Conservation (phyloP, 2,329 filamentous ascomycete genomes). For the Talaromyces islandicus region DNA sequence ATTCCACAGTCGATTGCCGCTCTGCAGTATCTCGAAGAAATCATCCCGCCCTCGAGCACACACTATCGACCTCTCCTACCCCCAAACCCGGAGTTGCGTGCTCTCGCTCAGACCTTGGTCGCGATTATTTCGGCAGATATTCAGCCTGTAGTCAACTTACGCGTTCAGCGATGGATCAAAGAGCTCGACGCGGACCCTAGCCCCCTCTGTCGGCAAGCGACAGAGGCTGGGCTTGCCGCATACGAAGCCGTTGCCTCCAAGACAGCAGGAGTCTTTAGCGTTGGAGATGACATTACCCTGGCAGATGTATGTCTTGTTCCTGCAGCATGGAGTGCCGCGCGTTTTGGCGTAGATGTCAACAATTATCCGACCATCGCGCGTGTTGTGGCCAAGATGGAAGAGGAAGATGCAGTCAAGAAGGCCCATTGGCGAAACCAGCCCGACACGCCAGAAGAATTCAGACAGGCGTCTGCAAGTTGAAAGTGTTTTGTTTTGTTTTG, state of each 20-base stretch:
- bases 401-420: slow-evolving; percentile 46
- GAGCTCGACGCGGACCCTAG: slow-evolving; percentile 39
- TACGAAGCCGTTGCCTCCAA: slow-evolving; percentile 45
- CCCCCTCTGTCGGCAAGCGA: slow-evolving; percentile 49
- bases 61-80: slow-evolving; percentile 42
- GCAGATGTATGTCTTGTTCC: slow-evolving; percentile 56
- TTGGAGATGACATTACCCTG: slow-evolving; percentile 51
- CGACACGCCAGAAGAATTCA: slow-evolving; percentile 48
- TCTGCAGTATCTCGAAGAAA: slow-evolving; percentile 58
- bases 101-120: slow-evolving; percentile 49
- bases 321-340: slow-evolving; percentile 52
- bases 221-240: slow-evolving; percentile 49
- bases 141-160: slow-evolving; percentile 56
- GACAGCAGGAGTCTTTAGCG: slow-evolving; percentile 46
- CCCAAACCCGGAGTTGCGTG: slow-evolving; percentile 38
- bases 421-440: slow-evolving; percentile 51
- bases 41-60: slow-evolving; percentile 28
- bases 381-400: slow-evolving; percentile 43
- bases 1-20: slow-evolving; percentile 55
- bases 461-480: slow-evolving; percentile 9
- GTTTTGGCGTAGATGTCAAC: slow-evolving; percentile 49
- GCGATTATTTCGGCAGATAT: slow-evolving; percentile 52
- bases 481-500: background rate
- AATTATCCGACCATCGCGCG: slow-evolving; percentile 43
- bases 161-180: slow-evolving; percentile 46